Base-by-base conservation (phyloP, 2,329 filamentous ascomycete species). In the Scytalidium sp. region DNA sequence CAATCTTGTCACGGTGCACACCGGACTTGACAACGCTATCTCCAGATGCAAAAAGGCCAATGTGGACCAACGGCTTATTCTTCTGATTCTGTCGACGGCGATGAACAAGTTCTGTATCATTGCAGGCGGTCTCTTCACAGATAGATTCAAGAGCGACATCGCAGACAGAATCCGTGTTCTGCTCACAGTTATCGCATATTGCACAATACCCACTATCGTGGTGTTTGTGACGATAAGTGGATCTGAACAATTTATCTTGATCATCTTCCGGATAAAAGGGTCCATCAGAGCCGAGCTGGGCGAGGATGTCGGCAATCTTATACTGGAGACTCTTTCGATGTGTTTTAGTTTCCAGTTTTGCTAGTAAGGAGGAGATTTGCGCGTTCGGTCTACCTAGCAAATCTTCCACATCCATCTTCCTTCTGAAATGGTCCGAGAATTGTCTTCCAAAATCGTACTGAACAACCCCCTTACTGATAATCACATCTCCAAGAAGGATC, bases 21-120 rank as follows among this genome's bases (percentile, higher is more conserved):
- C 41, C 48, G 32, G 43, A 23, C 20, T 54, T 53, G 46, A 56
- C 52, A 11, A 56, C 50, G 45, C 41, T 41, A 42, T 45, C 45
- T 9, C 58, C 64, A 17, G 62, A 67, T 13, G 61, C 67, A 19
- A 72, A 62, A 0, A 41, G 50, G 17, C 69, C 68, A 46, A 67
- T 63, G 41, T 69, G 64, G n/a, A n/a, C n/a, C n/a, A n/a, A n/a
- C n/a, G n/a, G n/a, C n/a, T n/a, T 66, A 58, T 45, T 67, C 21
- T 41, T 32, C 5, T 4, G 29, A 23, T 3, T 60, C 59, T 19
- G 27, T n/a, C n/a, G n/a, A n/a, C n/a, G n/a, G n/a, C n/a, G n/a
- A n/a, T n/a, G n/a, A n/a, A n/a, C n/a, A n/a, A n/a, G n/a, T n/a
- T n/a, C n/a, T n/a, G n/a, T n/a, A n/a, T n/a, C n/a, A n/a, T n/a